Conservation (phyloP, 306 rosid species). For the Lupinus albus region DNA sequence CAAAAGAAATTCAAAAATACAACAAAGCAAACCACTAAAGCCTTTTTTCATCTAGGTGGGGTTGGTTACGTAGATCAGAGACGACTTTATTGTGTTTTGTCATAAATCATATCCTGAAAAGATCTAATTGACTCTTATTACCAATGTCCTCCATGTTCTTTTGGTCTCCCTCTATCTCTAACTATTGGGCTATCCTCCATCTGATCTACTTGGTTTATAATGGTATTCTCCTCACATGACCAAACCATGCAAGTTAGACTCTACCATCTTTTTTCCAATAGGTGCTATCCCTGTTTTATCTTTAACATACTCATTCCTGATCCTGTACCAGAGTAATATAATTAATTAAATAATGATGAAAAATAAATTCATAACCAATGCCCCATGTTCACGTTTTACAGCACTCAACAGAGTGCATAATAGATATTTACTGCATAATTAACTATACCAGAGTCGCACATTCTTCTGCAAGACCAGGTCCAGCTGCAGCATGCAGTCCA, state of each 20-base stretch:
- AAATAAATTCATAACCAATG: too few relatives aligned
- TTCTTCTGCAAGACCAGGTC: slow-evolving; percentile 98
- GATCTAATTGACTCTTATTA: background rate
- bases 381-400: too few relatives aligned
- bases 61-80: background rate
- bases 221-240: too few relatives aligned
- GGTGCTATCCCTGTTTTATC: too few relatives aligned
- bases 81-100: background rate
- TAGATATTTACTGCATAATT: slow-evolving; percentile 23
- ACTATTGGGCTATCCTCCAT: too few relatives aligned
- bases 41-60: background rate
- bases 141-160: background rate
- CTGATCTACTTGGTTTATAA: too few relatives aligned
- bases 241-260: too few relatives aligned
- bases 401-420: background rate
- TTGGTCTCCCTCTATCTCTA: too few relatives aligned
- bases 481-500: slow-evolving; percentile 93
- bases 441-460: slow-evolving; percentile 78
- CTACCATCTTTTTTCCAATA: too few relatives aligned
- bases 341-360: too few relatives aligned
- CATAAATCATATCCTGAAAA: background rate
- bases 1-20: slow-evolving; percentile 23
- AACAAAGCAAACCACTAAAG: background rate
- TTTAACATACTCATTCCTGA: too few relatives aligned
- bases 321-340: too few relatives aligned